These are phyloP conservation scores for Westerdykella ornata DNA, from an alignment of 2,329 filamentous ascomycete species.

Conservation along the genomic window DNA sequence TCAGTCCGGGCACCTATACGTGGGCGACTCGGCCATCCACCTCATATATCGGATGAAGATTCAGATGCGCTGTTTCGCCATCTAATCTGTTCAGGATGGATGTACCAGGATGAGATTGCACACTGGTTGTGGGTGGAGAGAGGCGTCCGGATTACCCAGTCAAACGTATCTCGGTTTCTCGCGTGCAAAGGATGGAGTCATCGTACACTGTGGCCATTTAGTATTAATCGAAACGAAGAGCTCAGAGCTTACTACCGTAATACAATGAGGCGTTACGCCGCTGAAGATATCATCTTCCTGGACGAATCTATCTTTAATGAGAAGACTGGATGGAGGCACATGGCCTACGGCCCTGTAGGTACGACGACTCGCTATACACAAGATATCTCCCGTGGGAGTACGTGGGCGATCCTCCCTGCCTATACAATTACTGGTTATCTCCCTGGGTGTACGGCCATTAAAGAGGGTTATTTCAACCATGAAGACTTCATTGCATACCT, in stretches of 20 bases:
- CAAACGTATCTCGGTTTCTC: neutral
- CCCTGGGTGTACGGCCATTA: neutral
- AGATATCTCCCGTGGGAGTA: no score
- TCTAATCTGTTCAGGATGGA: no score
- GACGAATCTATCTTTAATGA: slow-evolving; percentile 1
- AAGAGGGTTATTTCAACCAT: no score
- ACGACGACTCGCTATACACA: no score
- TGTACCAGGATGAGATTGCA: slow-evolving; percentile 2
- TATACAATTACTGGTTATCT: no score
- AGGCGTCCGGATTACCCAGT: neutral
- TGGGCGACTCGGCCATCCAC: no score
- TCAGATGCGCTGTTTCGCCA: no score
- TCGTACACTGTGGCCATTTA: neutral
- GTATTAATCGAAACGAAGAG: slow-evolving; percentile 1
- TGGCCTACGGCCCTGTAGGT: no score
- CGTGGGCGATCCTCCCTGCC: no score
- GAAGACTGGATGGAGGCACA: slow-evolving; percentile 2
- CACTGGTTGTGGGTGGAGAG: slow-evolving; percentile 2
- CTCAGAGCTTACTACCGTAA: neutral
- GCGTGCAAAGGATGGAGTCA: neutral
- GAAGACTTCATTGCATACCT: slow-evolving; percentile 1
- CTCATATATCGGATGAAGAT: no score
- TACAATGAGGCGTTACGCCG: neutral
- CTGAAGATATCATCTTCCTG: neutral
- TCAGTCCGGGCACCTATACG: no score